Evolutionary conservation across 352 stramenopile genomes (phyloP).

Genomic region (Thalassiosira mediterranea): DNA sequence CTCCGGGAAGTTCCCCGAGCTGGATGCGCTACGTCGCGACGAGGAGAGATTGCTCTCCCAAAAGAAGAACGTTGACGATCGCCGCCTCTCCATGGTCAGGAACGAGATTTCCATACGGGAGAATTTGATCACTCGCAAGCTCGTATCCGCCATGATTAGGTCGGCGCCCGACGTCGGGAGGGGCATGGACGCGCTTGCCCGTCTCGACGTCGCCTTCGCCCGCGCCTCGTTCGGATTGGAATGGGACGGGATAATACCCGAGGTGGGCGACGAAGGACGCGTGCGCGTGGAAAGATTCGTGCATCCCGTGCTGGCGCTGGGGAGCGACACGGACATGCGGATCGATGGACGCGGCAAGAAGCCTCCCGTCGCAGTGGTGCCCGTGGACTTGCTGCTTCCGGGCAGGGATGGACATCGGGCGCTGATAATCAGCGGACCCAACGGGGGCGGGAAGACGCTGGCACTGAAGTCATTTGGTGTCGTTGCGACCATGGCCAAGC

Average conservation of each 20-base stretch:
- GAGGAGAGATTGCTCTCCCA: conserved; percentile 47
- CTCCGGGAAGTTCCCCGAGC: conserved; percentile 31
- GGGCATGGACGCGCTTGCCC: conserved; percentile 65
- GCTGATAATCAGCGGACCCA: conserved; percentile 85
- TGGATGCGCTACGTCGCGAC: conserved; percentile 25
- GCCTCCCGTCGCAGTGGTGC: conserved; percentile 44
- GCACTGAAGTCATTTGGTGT: conserved; percentile 87
- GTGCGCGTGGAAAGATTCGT: conserved; percentile 76
- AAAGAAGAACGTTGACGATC: conserved; percentile 30
- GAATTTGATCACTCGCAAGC: conserved; percentile 46
- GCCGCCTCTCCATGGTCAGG: conserved; percentile 36
- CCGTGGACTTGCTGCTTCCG: conserved; percentile 65
- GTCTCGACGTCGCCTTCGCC: conserved; percentile 82
- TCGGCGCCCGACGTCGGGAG: conserved; percentile 43
- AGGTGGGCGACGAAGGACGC: conserved; percentile 54
- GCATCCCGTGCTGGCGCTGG: conserved; percentile 82
- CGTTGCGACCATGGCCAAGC: conserved; percentile 69
- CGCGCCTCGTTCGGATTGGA: conserved; percentile 68
- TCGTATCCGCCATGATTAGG: conserved; percentile 53
- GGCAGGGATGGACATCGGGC: conserved; percentile 44
- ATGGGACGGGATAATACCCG: conserved; percentile 72
- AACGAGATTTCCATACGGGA: conserved; percentile 59
- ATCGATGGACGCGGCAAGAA: neutral
- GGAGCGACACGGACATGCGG: conserved; percentile 41
- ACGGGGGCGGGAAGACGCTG: conserved; percentile 86